Percentiles rank a stretch among this genome's conserved stretches.
phyloP scores from a whole-genome alignment of 768 basidiomycete species.

The Lyophyllum atratum region DNA sequence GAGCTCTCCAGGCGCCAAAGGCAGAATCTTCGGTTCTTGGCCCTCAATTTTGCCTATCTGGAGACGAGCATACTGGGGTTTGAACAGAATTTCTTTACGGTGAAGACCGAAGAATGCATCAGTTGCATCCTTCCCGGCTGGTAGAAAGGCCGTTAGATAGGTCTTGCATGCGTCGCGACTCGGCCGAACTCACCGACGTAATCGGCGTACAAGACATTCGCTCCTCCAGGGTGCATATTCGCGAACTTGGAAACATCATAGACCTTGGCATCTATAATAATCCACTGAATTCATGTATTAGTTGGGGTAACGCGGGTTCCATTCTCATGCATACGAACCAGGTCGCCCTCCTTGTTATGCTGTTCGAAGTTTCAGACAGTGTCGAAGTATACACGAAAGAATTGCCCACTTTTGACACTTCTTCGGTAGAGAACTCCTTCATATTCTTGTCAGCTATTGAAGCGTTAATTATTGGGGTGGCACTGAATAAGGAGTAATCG shows the following conservation, averaged over 20 bases:
- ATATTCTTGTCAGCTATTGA: slow-evolving; percentile 12
- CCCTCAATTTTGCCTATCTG: slow-evolving; percentile 66
- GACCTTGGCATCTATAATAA: slow-evolving; percentile 79
- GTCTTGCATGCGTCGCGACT: neutral
- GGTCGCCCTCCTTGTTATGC: slow-evolving; percentile 87
- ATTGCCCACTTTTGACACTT: slow-evolving; percentile 65
- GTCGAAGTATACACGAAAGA: neutral
- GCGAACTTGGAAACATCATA: slow-evolving; percentile 83
- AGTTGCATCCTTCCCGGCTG: slow-evolving; percentile 79
- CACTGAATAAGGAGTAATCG: too few species aligned
- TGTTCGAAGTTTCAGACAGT: slow-evolving; percentile 27
- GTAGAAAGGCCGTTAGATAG: neutral
- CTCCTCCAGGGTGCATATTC: slow-evolving; percentile 82
- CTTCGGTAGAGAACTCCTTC: slow-evolving; percentile 52
- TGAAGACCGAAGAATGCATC: slow-evolving; percentile 85
- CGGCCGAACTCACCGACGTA: slow-evolving; percentile 55
- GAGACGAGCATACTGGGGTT: slow-evolving; percentile 71
- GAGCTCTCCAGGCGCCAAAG: slow-evolving; percentile 58
- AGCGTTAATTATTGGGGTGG: neutral
- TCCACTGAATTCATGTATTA: slow-evolving; percentile 57
- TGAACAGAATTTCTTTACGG: slow-evolving; percentile 74
- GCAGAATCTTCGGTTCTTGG: slow-evolving; percentile 55
- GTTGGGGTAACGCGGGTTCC: neutral
- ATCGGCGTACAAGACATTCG: slow-evolving; percentile 67
- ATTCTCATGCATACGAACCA: slow-evolving; percentile 47